phyloP scores from a whole-genome alignment of 495 filamentous ascomycete genomes.

The Podospora comata region DNA sequence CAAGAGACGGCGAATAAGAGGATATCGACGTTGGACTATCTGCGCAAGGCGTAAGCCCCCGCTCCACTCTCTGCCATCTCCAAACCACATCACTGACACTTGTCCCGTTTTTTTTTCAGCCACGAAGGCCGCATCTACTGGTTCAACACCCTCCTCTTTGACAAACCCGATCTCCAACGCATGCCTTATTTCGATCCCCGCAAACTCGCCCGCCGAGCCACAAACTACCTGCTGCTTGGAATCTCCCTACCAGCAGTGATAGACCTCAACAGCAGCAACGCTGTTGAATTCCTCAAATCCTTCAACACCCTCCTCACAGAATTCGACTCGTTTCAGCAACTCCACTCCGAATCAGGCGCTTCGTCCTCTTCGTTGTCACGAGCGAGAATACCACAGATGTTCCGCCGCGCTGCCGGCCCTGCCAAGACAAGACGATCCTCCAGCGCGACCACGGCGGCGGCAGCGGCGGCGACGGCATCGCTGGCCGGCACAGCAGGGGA shows the following conservation, averaged over 20 bases:
- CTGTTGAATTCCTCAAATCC: constrained; percentile 80
- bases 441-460: constrained; percentile 29
- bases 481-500: not conserved
- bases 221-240: constrained; percentile 89
- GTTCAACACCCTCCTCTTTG: constrained; percentile 94
- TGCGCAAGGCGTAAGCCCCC: constrained; percentile 76
- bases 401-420: constrained; percentile 60
- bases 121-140: constrained; percentile 94
- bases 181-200: constrained; percentile 81
- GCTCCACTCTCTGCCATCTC: constrained; percentile 9
- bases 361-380: constrained; percentile 68
- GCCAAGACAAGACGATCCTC: constrained; percentile 66
- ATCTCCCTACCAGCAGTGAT: constrained; percentile 84
- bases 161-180: constrained; percentile 71
- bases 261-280: constrained; percentile 73
- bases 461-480: not conserved
- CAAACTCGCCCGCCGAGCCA: constrained; percentile 79
- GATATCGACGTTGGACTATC: constrained; percentile 92
- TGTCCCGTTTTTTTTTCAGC: constrained; percentile 41
- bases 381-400: constrained; percentile 82
- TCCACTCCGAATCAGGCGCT: constrained; percentile 73
- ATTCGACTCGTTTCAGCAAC: constrained; percentile 87
- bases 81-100: constrained; percentile 18
- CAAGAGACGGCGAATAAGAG: constrained; percentile 86
- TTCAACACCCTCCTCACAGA: constrained; percentile 83